Conservation (phyloP, 2,329 filamentous ascomycete species). For the Ascochyta fabae region DNA sequence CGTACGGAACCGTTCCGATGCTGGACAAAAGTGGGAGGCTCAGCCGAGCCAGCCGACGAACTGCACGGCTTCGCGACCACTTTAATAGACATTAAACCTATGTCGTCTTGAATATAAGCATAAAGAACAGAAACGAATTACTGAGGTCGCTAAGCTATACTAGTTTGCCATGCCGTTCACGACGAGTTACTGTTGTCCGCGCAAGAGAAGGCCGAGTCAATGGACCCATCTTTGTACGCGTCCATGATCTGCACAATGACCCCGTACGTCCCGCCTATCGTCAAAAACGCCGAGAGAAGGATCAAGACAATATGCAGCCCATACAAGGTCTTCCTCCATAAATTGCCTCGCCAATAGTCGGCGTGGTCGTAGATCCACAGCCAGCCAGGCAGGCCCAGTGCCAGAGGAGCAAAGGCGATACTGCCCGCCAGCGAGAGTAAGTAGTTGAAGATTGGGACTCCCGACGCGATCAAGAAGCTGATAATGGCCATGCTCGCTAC, state of each 20-base stretch:
- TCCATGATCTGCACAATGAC: slow-evolving; percentile 60
- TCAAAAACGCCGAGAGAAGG: slow-evolving; percentile 55
- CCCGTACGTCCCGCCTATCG: slow-evolving; percentile 58
- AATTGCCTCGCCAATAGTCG: slow-evolving; percentile 48
- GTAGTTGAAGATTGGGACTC: slow-evolving; percentile 63
- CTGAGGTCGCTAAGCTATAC: neutral
- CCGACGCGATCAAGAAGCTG: slow-evolving; percentile 60
- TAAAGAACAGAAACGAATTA: neutral
- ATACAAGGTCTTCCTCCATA: slow-evolving; percentile 48
- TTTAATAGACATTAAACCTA: neutral
- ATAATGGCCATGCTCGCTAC: slow-evolving; percentile 53
- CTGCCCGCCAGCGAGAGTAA: slow-evolving; percentile 57
- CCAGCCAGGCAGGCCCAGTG: slow-evolving; percentile 56
- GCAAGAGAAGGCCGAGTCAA: slow-evolving; percentile 48
- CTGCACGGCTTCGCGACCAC: neutral
- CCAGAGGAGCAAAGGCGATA: slow-evolving; percentile 60
- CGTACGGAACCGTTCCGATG: slow-evolving; percentile 1
- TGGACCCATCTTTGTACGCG: slow-evolving; percentile 57
- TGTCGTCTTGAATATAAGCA: neutral
- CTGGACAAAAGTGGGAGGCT: neutral
- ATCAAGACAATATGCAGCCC: slow-evolving; percentile 53
- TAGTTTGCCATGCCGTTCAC: neutral
- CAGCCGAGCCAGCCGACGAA: neutral
- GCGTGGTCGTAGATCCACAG: slow-evolving; percentile 60
- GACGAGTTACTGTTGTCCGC: slow-evolving; percentile 42